Evolutionary conservation across 2,329 filamentous ascomycete species (phyloP).

Genomic region (Didymella lethalis): DNA sequence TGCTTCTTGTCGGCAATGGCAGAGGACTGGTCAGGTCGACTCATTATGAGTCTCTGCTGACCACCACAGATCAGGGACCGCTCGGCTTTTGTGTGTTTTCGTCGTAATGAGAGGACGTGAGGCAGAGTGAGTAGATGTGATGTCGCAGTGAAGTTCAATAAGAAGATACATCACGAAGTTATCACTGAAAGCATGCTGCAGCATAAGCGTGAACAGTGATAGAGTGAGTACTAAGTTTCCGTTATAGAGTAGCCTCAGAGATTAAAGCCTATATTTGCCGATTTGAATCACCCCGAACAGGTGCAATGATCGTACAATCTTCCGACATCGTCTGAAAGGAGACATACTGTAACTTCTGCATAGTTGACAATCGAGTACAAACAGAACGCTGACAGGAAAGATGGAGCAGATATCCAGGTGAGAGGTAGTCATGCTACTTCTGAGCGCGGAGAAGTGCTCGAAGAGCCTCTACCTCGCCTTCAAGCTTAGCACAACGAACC

Average conservation of each 20-base stretch:
- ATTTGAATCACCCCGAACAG: constrained; percentile 36
- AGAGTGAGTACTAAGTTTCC: constrained; percentile 11
- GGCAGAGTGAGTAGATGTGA: constrained; percentile 3
- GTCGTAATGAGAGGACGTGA: neutral
- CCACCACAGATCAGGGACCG: neutral
- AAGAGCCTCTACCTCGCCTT: constrained; percentile 70
- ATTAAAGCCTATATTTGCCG: constrained; percentile 43
- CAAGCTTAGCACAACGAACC: constrained; percentile 68
- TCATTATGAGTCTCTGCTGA: constrained; percentile 9
- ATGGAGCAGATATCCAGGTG: neutral
- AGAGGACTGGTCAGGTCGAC: constrained; percentile 6
- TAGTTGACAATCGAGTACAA: constrained; percentile 1
- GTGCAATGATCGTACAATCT: constrained; percentile 34
- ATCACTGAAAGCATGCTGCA: constrained; percentile 7
- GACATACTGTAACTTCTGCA: constrained; percentile 1
- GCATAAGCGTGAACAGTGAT: constrained; percentile 4
- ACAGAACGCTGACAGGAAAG: constrained; percentile 25
- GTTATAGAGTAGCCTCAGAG: constrained; percentile 21
- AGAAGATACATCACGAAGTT: constrained; percentile 5
- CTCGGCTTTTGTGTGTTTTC: neutral
- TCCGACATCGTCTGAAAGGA: constrained; percentile 46
- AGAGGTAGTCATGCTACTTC: constrained; percentile 27
- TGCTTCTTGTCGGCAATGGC: neutral
- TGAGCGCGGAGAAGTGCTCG: constrained; percentile 59
- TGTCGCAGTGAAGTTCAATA: neutral